These are phyloP conservation scores for Crotalaria pallida DNA, from an alignment of 306 rosid species.

Conservation along the genomic window DNA sequence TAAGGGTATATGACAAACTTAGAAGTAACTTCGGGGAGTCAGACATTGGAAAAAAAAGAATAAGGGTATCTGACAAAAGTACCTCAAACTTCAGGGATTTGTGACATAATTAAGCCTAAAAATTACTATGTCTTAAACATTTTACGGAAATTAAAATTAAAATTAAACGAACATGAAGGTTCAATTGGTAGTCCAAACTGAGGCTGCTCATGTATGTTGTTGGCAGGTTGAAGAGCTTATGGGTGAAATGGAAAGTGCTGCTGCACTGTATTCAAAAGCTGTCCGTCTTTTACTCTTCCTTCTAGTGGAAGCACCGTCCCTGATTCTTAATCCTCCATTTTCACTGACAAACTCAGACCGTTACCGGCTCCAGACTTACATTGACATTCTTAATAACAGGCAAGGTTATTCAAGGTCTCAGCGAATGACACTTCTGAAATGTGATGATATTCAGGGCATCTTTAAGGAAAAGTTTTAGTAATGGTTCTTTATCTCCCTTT, in stretches of 20 bases:
- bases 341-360: slow-evolving; percentile 82
- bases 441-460: slow-evolving; percentile 52
- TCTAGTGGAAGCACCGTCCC: slow-evolving; percentile 86
- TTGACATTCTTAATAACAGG: slow-evolving; percentile 70
- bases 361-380: slow-evolving; percentile 75
- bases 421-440: slow-evolving; percentile 52
- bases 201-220: neutral
- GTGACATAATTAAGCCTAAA: no score
- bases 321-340: slow-evolving; percentile 88
- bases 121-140: neutral
- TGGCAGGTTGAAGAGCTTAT: slow-evolving; percentile 94
- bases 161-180: neutral
- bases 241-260: slow-evolving; percentile 78
- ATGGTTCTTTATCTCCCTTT: slow-evolving; percentile 22
- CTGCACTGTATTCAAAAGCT: slow-evolving; percentile 69
- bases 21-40: no score
- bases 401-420: slow-evolving; percentile 81
- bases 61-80: no score
- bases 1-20: no score
- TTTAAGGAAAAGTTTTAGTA: slow-evolving; percentile 37
- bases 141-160: slow-evolving; percentile 7
- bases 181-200: slow-evolving; percentile 1
- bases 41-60: no score
- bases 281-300: slow-evolving; percentile 67
- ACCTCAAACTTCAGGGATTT: no score